Evolutionary conservation across 495 filamentous ascomycete species (phyloP), one percentile per base, ranked within the genome.

Genomic region (Trichoderma reesei): DNA sequence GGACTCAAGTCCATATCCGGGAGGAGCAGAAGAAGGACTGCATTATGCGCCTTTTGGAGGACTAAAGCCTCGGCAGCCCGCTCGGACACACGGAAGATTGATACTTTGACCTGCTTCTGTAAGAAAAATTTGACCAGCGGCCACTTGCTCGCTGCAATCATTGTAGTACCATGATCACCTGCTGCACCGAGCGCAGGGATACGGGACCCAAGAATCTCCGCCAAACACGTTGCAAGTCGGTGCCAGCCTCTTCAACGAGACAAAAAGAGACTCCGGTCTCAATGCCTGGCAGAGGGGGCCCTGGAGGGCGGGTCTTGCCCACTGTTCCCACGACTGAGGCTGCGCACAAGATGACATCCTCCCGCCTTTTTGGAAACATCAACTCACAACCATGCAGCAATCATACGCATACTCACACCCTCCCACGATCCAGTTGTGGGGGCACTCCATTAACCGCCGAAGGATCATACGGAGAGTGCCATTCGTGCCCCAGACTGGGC

Each of bases 351-450:
- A n/a, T 56, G 51, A 56, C 10, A 56, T 56, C n/a, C n/a, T 33
- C 34, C 51, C 51, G 14, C 51, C 51, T 13, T 10, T 31, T 26
- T 33, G 20, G 8, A 56, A 11, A 13, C 51, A n/a, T 11, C 26
- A 56, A 56, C 31, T 13, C 31, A 14, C 51, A 33, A 33, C 51
- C 51, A 33, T 56, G 51, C 26, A 31, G 20, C 51, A 56, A 56
- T 56, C 34, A 56, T 56, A 34, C 51, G 51, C 51, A 56, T 34
- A 56, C 51, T 56, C 51, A 56, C 51, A 34, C 51, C 51, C 51
- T 33, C 31, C 51, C 31, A 14, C 9, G 51, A 34, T 56, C 51
- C 11, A 31, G 8, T n/a, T 56, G 51, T 56, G 51, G 51, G 51
- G 51, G 51, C 48, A 2, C 26, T 34, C 26, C 51, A 3, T 46